Evolutionary conservation across 2,329 filamentous ascomycete species (phyloP).

Genomic region (Pseudogymnoascus pannorum): DNA sequence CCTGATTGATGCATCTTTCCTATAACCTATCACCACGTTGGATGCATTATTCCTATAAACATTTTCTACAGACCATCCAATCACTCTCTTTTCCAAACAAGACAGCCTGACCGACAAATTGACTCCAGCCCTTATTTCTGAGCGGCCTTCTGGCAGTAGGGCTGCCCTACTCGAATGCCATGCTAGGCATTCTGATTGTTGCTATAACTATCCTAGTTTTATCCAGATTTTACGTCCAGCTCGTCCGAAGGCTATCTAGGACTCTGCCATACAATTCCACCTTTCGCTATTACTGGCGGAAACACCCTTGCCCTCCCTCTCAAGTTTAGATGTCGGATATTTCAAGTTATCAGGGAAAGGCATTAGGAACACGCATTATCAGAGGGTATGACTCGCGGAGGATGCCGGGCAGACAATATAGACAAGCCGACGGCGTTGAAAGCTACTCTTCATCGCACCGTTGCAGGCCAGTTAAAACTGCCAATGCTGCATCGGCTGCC

Average conservation of each 20-base stretch:
- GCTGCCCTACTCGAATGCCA: background rate
- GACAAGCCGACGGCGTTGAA: background rate
- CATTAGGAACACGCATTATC: background rate
- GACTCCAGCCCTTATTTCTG: background rate
- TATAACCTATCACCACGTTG: background rate
- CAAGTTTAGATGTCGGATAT: background rate
- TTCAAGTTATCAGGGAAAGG: background rate
- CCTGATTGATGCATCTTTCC: background rate
- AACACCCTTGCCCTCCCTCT: background rate
- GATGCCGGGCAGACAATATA: background rate
- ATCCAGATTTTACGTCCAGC: background rate
- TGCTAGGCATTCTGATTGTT: background rate
- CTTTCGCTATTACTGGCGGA: background rate
- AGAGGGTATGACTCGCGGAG: background rate
- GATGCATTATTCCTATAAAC: background rate
- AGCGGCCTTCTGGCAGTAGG: background rate
- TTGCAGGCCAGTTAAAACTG: background rate
- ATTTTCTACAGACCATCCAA: background rate
- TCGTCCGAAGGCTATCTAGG: background rate
- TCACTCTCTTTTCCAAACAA: background rate
- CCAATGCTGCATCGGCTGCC: background rate
- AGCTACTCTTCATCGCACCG: background rate
- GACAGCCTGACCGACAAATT: background rate
- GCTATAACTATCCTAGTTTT: background rate
- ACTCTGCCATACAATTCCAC: background rate